phyloP scores from a whole-genome alignment of 169 alveolate genomes.

The Cryptosporidium baileyi region DNA sequence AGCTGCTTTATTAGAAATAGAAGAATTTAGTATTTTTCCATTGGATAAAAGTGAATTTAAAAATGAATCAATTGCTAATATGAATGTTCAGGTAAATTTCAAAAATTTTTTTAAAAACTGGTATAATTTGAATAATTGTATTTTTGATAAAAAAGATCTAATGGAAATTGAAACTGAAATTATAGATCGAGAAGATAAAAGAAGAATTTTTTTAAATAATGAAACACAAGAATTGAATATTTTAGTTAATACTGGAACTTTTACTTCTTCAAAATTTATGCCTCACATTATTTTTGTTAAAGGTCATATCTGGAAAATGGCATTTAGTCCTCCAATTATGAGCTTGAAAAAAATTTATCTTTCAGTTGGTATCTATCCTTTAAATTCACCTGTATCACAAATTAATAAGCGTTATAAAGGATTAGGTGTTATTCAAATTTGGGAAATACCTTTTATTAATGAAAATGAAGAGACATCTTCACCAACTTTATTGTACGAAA shows the following conservation, averaged over 20 bases:
- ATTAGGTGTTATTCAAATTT: conserved; percentile 20
- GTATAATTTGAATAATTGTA: not conserved
- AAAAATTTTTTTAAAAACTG: not conserved
- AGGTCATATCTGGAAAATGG: conserved; percentile 64
- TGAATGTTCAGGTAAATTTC: not conserved
- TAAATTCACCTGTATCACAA: conserved; percentile 20
- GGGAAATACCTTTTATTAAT: conserved; percentile 35
- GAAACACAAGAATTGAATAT: not conserved
- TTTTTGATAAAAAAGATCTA: not conserved
- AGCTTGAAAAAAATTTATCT: not conserved
- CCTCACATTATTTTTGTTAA: conserved; percentile 19
- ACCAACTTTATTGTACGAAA: not conserved
- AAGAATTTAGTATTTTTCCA: conserved; percentile 51
- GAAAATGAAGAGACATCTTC: not conserved
- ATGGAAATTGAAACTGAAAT: too few relatives aligned
- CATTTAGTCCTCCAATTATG: conserved; percentile 50
- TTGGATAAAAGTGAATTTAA: not conserved
- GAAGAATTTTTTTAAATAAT: not conserved
- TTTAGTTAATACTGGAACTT: not conserved
- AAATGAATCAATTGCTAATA: not conserved
- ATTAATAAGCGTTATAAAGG: conserved; percentile 22
- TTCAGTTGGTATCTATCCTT: conserved; percentile 15
- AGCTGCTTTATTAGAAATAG: conserved; percentile 20
- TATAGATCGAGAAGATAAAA: not conserved
- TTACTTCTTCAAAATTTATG: not conserved